A percentile compares a stretch with the other conserved stretches of the same genome.
These are phyloP conservation scores for Rhytidhysteron rufulum DNA, from an alignment of 2,329 filamentous ascomycete species.

Conservation along the genomic window DNA sequence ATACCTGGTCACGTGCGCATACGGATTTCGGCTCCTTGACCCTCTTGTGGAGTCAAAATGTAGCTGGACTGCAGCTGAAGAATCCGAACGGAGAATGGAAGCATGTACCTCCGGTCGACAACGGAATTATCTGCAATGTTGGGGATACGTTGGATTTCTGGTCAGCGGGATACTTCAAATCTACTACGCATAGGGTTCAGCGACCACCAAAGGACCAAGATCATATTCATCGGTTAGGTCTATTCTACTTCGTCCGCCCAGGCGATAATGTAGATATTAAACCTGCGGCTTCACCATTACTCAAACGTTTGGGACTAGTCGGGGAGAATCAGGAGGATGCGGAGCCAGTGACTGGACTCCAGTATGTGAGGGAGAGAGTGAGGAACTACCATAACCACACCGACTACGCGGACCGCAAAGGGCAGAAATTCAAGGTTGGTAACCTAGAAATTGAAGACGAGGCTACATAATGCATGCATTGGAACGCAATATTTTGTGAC, in stretches of 20 bases:
- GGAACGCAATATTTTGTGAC: too few relatives aligned
- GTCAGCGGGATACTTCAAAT: conserved; percentile 27
- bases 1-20: conserved; percentile 46
- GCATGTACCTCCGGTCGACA: conserved; percentile 43
- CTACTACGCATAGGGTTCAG: conserved; percentile 29
- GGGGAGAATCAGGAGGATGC: conserved; percentile 16
- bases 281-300: conserved; percentile 32
- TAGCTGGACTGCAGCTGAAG: conserved; percentile 48
- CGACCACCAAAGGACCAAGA: conserved; percentile 33
- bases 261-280: conserved; percentile 35
- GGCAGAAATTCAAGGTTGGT: conserved; percentile 38
- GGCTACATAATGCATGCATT: conserved; percentile 19
- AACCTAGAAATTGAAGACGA: conserved; percentile 42
- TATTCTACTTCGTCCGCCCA: conserved; percentile 42
- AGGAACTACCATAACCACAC: conserved; percentile 40
- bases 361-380: conserved; percentile 41
- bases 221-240: conserved; percentile 32
- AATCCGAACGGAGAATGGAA: conserved; percentile 44
- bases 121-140: conserved; percentile 49
- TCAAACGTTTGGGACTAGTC: conserved; percentile 25
- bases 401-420: conserved; percentile 38
- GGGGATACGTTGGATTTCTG: conserved; percentile 40
- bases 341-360: conserved; percentile 32
- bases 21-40: conserved; percentile 48
- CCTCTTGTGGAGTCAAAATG: conserved; percentile 45